phyloP scores from a whole-genome alignment of 129 eudicot species.

The Flaveria robusta region DNA sequence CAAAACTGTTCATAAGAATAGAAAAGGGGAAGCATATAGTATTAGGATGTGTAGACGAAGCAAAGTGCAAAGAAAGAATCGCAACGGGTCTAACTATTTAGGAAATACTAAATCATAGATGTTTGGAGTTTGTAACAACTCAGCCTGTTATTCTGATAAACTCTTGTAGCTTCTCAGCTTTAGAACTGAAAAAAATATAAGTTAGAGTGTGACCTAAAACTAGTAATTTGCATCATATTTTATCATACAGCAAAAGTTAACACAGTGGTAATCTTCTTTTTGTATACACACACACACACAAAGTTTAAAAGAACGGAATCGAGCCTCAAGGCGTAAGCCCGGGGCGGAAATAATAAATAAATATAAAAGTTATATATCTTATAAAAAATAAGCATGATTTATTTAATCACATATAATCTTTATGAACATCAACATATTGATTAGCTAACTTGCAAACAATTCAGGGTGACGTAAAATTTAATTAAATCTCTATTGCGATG shows the following conservation, averaged over 20 bases:
- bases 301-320: no score
- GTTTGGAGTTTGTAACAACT: background rate
- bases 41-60: conserved; percentile 7
- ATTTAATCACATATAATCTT: no score
- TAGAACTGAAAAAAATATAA: background rate
- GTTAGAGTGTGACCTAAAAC: background rate
- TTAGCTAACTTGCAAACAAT: no score
- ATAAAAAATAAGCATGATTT: no score
- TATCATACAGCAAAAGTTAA: background rate
- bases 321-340: no score
- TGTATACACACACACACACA: background rate
- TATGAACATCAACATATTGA: no score
- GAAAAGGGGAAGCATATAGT: conserved; percentile 17
- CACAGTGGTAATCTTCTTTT: background rate
- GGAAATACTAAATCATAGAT: conserved; percentile 1
- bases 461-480: no score
- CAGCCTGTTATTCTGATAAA: background rate
- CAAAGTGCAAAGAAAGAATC: conserved; percentile 6
- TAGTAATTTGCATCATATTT: background rate
- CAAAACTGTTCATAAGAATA: conserved; percentile 8
- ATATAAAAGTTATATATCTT: no score
- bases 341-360: no score
- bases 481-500: no score
- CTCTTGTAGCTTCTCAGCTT: conserved; percentile 5
- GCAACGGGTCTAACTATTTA: background rate